phyloP scores from a whole-genome alignment of 768 basidiomycete species.

The Xerocomellus amylosporus region DNA sequence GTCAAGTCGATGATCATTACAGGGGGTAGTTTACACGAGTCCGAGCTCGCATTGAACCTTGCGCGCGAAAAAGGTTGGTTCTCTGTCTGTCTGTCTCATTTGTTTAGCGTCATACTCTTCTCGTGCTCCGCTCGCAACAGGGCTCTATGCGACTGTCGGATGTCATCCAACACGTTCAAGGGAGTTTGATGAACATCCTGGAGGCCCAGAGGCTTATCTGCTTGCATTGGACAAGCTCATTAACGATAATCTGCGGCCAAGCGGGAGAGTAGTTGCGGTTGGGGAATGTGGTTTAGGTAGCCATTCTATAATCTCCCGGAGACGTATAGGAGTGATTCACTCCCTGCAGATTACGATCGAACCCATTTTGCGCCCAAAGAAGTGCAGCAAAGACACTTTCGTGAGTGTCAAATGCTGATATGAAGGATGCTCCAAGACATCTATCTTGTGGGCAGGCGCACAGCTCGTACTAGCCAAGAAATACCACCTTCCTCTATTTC shows the following conservation, averaged over 20 bases:
- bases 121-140: conserved; percentile 30
- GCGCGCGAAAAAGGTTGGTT: conserved; percentile 52
- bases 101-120: neutral
- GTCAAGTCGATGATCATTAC: conserved; percentile 75
- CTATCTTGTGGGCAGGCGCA: conserved; percentile 32
- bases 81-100: neutral
- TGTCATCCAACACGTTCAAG: conserved; percentile 75
- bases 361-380: conserved; percentile 59
- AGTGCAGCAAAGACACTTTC: conserved; percentile 63
- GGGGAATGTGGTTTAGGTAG: conserved; percentile 80
- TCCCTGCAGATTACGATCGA: conserved; percentile 66
- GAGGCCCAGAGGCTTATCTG: conserved; percentile 62
- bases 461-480: conserved; percentile 69
- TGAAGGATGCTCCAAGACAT: neutral
- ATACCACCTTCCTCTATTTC: conserved; percentile 71
- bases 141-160: conserved; percentile 70
- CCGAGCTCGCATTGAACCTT: conserved; percentile 55
- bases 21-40: conserved; percentile 67
- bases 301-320: neutral
- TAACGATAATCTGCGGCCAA: conserved; percentile 43
- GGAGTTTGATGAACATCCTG: conserved; percentile 59
- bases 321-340: neutral
- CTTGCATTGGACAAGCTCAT: conserved; percentile 56
- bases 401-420: conserved; percentile 35
- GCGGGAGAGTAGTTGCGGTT: conserved; percentile 63